phyloP scores from a whole-genome alignment of 805 yeast genomes.

The Candida ortonii region DNA sequence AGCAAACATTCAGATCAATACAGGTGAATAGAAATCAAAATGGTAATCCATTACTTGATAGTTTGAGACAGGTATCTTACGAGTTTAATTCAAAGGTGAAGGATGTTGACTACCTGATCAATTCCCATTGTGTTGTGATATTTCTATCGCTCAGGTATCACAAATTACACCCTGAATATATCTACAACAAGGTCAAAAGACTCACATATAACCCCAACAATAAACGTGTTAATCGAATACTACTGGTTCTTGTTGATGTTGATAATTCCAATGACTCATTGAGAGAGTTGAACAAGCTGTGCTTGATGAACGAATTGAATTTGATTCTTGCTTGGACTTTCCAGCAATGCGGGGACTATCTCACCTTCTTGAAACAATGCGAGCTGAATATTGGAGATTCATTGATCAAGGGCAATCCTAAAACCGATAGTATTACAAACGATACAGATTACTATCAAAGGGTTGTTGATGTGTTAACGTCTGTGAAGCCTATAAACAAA shows the following conservation, averaged over 20 bases:
- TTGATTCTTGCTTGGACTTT: slow-evolving; percentile 52
- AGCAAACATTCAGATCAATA: slow-evolving; percentile 35
- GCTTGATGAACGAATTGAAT: slow-evolving; percentile 48
- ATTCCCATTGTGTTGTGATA: slow-evolving; percentile 51
- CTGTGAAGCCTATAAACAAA: slow-evolving; percentile 47
- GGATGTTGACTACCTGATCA: slow-evolving; percentile 64
- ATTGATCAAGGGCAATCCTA: slow-evolving; percentile 39
- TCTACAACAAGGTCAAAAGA: slow-evolving; percentile 52
- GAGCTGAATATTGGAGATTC: slow-evolving; percentile 31
- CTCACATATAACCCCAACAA: slow-evolving; percentile 23
- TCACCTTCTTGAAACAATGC: slow-evolving; percentile 33
- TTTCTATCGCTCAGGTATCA: slow-evolving; percentile 71
- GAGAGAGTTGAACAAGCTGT: slow-evolving; percentile 45
- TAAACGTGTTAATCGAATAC: slow-evolving; percentile 37
- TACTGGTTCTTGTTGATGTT: slow-evolving; percentile 64
- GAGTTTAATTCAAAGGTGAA: slow-evolving; percentile 48
- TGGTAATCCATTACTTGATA: slow-evolving; percentile 66
- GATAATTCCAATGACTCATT: slow-evolving; percentile 51
- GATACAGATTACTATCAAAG: slow-evolving; percentile 42
- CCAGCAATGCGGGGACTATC: slow-evolving; percentile 50
- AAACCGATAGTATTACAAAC: slow-evolving; percentile 29
- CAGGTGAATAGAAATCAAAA: slow-evolving; percentile 64
- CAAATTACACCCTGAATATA: slow-evolving; percentile 72
- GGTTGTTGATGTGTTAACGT: slow-evolving; percentile 44
- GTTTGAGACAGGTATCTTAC: slow-evolving; percentile 51